Percentiles rank a stretch among this genome's conserved stretches.
Evolutionary conservation across 164 flowering plant genomes (phyloP).

Genomic region (Berberis vulgaris): DNA sequence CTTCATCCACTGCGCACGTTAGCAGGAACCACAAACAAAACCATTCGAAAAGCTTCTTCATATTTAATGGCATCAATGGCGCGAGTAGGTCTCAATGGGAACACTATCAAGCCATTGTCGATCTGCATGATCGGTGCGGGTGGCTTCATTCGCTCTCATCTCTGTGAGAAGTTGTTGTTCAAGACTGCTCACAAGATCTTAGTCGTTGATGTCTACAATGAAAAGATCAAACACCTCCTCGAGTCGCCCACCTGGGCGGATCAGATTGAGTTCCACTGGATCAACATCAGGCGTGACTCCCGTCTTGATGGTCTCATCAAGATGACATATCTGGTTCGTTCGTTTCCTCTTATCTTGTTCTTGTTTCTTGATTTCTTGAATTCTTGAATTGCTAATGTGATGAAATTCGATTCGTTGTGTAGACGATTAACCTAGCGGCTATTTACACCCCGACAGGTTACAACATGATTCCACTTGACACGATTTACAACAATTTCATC

Average conservation of each 20-base stretch:
- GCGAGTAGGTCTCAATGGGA: slow-evolving; percentile 27
- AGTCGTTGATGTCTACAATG: slow-evolving; percentile 27
- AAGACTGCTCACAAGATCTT: slow-evolving; percentile 24
- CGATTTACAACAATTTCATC: slow-evolving; percentile 78
- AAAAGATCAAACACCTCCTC: slow-evolving; percentile 29
- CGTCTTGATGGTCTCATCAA: slow-evolving; percentile 95
- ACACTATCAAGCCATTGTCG: slow-evolving; percentile 22
- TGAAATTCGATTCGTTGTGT: slow-evolving; percentile 4
- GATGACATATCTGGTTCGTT: slow-evolving; percentile 97
- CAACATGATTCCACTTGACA: slow-evolving; percentile 73
- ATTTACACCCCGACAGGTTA: slow-evolving; percentile 86
- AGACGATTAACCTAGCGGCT: slow-evolving; percentile 81
- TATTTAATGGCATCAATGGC: slow-evolving; percentile 11
- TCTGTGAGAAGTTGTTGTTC: slow-evolving; percentile 28
- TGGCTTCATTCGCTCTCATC: slow-evolving; percentile 34
- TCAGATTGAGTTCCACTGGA: slow-evolving; percentile 85
- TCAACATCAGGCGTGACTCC: slow-evolving; percentile 94
- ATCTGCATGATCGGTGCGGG: slow-evolving; percentile 35
- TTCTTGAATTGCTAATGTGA: neutral
- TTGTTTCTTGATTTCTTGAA: neutral
- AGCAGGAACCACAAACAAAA: too few species aligned
- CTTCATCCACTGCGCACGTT: too few species aligned
- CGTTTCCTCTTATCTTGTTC: too few species aligned
- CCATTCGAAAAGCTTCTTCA: too few species aligned
- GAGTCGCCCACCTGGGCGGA: slow-evolving; percentile 40